Percentiles rank a stretch among this genome's conserved stretches.
Evolutionary conservation across 2,329 filamentous ascomycete species (phyloP).

Genomic region (Fusarium graminum): DNA sequence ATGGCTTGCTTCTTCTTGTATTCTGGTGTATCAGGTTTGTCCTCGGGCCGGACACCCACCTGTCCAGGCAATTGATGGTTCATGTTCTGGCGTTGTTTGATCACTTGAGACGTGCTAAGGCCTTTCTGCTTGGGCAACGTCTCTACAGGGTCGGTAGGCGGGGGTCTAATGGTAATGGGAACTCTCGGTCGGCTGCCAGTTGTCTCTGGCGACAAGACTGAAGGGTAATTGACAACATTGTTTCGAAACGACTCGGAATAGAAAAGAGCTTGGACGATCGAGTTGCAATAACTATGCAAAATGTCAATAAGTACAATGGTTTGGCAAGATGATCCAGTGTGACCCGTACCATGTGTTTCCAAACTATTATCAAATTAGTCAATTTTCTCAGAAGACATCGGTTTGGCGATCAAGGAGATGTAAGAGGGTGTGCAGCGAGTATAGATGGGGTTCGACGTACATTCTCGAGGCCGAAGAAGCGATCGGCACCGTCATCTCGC

Average conservation of each 20-base stretch:
- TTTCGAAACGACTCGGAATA: conserved; percentile 95
- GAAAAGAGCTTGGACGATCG: conserved; percentile 96
- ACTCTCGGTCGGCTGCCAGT: conserved; percentile 69
- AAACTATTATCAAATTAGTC: conserved; percentile 73
- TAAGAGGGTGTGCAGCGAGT: conserved; percentile 11
- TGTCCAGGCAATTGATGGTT: conserved; percentile 68
- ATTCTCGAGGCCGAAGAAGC: conserved; percentile 98
- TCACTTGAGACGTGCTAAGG: conserved; percentile 67
- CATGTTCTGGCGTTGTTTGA: conserved; percentile 68
- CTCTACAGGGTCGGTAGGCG: conserved; percentile 61
- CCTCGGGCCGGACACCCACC: conserved; percentile 78
- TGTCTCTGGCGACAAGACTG: conserved; percentile 77
- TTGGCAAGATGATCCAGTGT: conserved; percentile 10
- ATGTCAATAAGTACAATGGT: conserved; percentile 38
- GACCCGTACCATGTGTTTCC: conserved; percentile 92
- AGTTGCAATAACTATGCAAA: conserved; percentile 89
- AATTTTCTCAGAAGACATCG: conserved; percentile 7
- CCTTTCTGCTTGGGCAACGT: conserved; percentile 61
- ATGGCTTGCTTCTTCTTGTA: conserved; percentile 98
- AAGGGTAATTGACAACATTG: conserved; percentile 91
- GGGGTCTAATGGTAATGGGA: conserved; percentile 71
- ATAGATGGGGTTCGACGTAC: conserved; percentile 67
- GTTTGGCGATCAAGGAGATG: conserved; percentile 4
- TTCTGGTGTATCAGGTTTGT: conserved; percentile 93
- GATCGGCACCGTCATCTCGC: conserved; percentile 90